Evolutionary conservation across 75 land plant species (phyloP).

Genomic region (Ceratopteris richardii): DNA sequence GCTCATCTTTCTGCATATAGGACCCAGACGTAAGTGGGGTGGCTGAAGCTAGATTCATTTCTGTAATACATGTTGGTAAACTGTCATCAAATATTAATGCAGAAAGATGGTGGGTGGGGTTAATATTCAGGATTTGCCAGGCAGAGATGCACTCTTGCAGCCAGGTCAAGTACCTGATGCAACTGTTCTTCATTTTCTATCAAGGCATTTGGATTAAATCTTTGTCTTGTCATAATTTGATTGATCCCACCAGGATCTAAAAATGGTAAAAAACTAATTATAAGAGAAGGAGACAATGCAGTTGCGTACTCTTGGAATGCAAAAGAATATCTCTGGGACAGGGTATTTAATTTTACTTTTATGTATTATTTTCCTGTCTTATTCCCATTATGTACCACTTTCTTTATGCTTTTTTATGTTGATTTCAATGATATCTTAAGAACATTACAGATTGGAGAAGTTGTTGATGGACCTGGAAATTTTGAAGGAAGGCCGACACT

Average conservation of each 20-base stretch:
- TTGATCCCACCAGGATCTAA: constrained; percentile 38
- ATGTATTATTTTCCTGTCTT: neutral
- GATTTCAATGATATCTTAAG: no score
- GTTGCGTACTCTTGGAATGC: constrained; percentile 93
- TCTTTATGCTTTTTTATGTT: constrained; percentile 5
- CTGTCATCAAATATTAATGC: constrained; percentile 3
- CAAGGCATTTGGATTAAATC: no score
- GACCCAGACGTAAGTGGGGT: constrained; percentile 42
- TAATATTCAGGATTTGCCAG: constrained; percentile 81
- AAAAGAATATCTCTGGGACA: constrained; percentile 74
- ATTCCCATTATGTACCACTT: neutral
- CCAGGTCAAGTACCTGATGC: constrained; percentile 68
- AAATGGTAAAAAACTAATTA: constrained; percentile 74
- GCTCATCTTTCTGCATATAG: constrained; percentile 49
- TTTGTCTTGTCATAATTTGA: no score
- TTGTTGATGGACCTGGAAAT: constrained; percentile 91
- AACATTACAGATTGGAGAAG: constrained; percentile 78
- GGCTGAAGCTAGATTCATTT: no score
- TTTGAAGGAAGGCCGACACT: constrained; percentile 30
- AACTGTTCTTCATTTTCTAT: no score
- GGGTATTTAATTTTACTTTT: constrained; percentile 32
- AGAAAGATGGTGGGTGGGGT: constrained; percentile 95
- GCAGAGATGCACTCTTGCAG: constrained; percentile 65
- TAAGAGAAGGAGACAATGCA: constrained; percentile 95
- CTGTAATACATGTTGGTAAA: no score